Percentiles rank a stretch among this genome's conserved stretches.
These are phyloP conservation scores for Paspalum notatum DNA, from an alignment of 176 grass and related monocot genomes.

Conservation along the genomic window DNA sequence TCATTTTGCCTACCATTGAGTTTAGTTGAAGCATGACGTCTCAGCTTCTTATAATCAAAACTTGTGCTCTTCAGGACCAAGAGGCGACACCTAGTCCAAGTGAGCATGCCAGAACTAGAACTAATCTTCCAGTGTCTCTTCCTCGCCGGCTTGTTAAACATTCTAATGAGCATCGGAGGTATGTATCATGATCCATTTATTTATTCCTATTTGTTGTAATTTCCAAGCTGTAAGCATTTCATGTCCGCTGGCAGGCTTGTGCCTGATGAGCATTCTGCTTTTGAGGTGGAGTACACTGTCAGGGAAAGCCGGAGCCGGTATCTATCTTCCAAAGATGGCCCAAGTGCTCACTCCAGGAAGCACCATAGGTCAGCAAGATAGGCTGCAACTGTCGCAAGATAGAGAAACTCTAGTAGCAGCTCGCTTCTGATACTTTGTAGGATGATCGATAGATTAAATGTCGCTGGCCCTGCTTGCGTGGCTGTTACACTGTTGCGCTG, in stretches of 20 bases:
- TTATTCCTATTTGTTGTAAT: background rate
- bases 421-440: slow-evolving; percentile 26
- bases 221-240: background rate
- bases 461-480: background rate
- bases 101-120: slow-evolving; percentile 40
- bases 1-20: background rate
- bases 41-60: slow-evolving; percentile 22
- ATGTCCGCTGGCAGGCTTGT: slow-evolving; percentile 28
- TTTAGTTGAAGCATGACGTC: background rate
- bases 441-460: background rate
- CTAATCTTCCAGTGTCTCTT: slow-evolving; percentile 30
- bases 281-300: slow-evolving; percentile 40
- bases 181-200: background rate
- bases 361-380: slow-evolving; percentile 52
- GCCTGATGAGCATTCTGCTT: slow-evolving; percentile 38
- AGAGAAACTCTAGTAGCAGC: slow-evolving; percentile 25
- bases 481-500: background rate
- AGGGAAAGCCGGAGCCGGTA: slow-evolving; percentile 47
- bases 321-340: slow-evolving; percentile 33
- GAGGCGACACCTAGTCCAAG: slow-evolving; percentile 40
- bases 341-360: slow-evolving; percentile 35
- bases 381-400: slow-evolving; percentile 28
- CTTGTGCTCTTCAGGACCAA: slow-evolving; percentile 44
- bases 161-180: slow-evolving; percentile 48
- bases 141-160: slow-evolving; percentile 22